Conservation (phyloP, 2,329 filamentous ascomycete species). For the Fusarium sp. region DNA sequence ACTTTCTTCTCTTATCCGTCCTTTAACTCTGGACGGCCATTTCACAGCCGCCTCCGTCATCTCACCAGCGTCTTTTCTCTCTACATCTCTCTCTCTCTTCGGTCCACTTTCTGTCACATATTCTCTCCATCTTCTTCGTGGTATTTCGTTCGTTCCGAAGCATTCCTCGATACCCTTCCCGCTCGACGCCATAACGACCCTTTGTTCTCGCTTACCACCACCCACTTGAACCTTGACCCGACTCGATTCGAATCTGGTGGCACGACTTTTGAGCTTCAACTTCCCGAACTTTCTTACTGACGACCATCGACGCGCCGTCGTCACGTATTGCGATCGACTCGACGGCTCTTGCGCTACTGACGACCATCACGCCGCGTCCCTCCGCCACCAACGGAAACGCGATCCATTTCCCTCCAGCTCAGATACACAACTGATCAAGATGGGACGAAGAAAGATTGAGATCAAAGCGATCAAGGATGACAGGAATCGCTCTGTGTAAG, state of each 20-base stretch:
- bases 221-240: constrained; percentile 12
- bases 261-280: constrained; percentile 15
- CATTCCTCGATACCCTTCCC: constrained; percentile 22
- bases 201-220: constrained; percentile 39
- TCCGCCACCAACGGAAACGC: constrained; percentile 34
- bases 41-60: constrained; percentile 36
- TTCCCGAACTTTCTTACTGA: constrained; percentile 5
- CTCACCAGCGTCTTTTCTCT: constrained; percentile 21
- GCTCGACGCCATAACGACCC: constrained; percentile 24
- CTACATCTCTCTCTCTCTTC: constrained; percentile 6
- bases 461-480: constrained; percentile 99
- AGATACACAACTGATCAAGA: constrained; percentile 54
- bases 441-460: constrained; percentile 99
- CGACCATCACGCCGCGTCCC: constrained; percentile 25
- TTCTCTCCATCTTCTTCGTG: not conserved
- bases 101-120: constrained; percentile 10
- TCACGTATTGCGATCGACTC: constrained; percentile 15
- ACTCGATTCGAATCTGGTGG: constrained; percentile 17
- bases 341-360: constrained; percentile 10
- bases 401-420: constrained; percentile 29
- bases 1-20: constrained; percentile 24
- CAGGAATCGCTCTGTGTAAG: constrained; percentile 96
- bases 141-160: constrained; percentile 12
- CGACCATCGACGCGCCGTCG: constrained; percentile 21
- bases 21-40: constrained; percentile 21